phyloP scores from a whole-genome alignment of 306 rosid species.

The Malus fusca region DNA sequence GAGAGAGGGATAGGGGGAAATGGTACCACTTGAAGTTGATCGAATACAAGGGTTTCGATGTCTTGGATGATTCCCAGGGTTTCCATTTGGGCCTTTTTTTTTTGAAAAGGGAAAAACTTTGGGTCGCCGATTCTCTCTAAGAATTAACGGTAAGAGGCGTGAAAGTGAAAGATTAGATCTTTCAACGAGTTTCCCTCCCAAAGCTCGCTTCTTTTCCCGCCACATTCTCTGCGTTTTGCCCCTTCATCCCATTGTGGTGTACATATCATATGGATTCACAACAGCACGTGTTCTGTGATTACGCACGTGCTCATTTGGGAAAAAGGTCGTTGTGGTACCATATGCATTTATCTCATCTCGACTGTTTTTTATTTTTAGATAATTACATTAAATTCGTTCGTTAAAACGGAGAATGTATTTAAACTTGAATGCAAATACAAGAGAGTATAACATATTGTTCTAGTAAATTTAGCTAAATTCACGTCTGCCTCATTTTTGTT shows the following conservation, averaged over 20 bases:
- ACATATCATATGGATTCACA: no score
- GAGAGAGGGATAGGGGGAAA: background rate
- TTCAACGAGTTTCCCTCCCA: conserved; percentile 21
- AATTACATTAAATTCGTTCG: no score
- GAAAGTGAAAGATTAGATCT: background rate
- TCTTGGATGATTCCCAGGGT: conserved; percentile 56
- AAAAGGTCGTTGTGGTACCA: background rate
- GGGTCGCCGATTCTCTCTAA: background rate
- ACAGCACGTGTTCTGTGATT: background rate
- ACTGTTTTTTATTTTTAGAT: no score
- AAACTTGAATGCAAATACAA: background rate
- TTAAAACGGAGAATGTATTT: background rate
- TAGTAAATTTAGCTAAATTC: no score
- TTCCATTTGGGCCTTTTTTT: conserved; percentile 38
- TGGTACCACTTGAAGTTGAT: conserved; percentile 79
- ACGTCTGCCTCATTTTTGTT: rapidly evolving
- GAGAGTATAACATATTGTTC: background rate
- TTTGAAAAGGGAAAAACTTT: background rate
- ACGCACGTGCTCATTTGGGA: background rate
- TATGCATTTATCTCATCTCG: no score
- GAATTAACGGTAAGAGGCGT: no score
- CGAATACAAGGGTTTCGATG: conserved; percentile 63
- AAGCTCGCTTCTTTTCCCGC: conserved; percentile 24
- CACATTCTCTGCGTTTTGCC: background rate
- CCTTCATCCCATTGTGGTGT: background rate